Percentiles rank a stretch among this genome's conserved stretches.
Evolutionary conservation across 2,329 filamentous ascomycete species (phyloP).

Genomic region (Aspergillus fumigatus): DNA sequence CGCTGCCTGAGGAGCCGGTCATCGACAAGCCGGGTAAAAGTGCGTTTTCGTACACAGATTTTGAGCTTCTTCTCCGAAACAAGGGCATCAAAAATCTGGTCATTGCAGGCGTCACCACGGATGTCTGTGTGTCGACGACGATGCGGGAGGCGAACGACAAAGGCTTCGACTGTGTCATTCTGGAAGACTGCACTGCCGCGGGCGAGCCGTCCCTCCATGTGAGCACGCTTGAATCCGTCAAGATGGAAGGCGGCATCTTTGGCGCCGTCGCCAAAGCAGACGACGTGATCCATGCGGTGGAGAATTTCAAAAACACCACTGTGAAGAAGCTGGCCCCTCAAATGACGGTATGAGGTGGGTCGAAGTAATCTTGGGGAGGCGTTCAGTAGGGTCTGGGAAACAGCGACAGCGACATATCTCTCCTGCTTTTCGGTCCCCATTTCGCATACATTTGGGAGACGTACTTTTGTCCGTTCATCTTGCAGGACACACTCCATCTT

Average conservation of each 20-base stretch:
- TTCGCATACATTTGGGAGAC: neutral
- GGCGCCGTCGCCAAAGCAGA: constrained; percentile 36
- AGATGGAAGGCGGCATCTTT: constrained; percentile 46
- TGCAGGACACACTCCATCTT: neutral
- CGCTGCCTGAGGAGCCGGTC: constrained; percentile 45
- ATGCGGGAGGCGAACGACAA: constrained; percentile 54
- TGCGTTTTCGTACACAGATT: constrained; percentile 52
- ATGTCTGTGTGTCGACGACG: constrained; percentile 53
- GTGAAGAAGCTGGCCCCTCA: constrained; percentile 42
- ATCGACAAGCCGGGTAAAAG: constrained; percentile 54
- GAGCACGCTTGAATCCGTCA: constrained; percentile 40
- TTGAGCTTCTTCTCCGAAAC: constrained; percentile 48
- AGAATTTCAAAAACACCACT: constrained; percentile 38
- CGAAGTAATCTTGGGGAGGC: constrained; percentile 1
- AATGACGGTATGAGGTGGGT: constrained; percentile 23
- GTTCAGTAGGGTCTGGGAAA: constrained; percentile 6
- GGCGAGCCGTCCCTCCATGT: constrained; percentile 39
- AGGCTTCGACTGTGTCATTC: constrained; percentile 50
- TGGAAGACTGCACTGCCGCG: constrained; percentile 48
- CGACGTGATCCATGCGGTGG: constrained; percentile 38
- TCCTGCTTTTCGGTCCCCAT: neutral
- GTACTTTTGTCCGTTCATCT: neutral
- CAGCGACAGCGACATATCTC: neutral
- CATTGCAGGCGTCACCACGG: constrained; percentile 52
- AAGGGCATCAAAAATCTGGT: constrained; percentile 51